Base-by-base conservation (phyloP, 2,329 filamentous ascomycete species). In the Xylariaceae sp. region DNA sequence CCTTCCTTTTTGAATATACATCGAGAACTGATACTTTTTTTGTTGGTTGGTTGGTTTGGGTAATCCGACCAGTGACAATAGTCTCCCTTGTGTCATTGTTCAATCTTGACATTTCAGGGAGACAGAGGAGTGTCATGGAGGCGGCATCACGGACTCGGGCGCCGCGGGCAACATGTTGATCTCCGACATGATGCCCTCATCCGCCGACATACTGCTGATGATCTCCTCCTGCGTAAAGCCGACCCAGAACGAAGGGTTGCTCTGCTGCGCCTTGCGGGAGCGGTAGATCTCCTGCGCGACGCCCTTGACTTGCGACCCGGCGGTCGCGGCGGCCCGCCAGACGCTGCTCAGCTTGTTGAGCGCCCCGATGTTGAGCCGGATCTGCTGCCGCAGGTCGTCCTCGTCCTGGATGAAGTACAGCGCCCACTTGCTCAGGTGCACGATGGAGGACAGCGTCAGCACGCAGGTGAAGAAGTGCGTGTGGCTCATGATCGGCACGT, bases 391-490 rank as follows among this genome's bases (percentile, higher is more conserved):
- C 63, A 89, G 80, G 66, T 85, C 85, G 60, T 87, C 87, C 68
- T 87, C 86, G 65, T 86, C 82, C 59, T 81, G 80, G 43, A 87
- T 79, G 51, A 83, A 84, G 69, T 84, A 84, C 17, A 87, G 78
- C 50, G 79, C 87, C 85, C 91, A 96, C 61, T 90, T 90, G 53
- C 88, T 91, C 21, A 96, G 80, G 67, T 95, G 90, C 3, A 94
- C 89, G 65, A 93, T 89, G 6, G 90, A 91, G 16, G 88, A 89
- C 50, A 94, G 78, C 1, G 90, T 90, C 46, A 95, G 79, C 34
- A 90, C 87, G 69, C 91, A 95, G 29, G 88, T 90, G 76, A 95
- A 92, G 74, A 94, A 93, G 56, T 92, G 91, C 0, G 87, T 92
- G 74, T 96, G 91, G 28, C 85, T 85, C 4, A 88, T 80, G 2